Conservation (phyloP, 1,139 yeast species). For the Debaryomyces singareniensis region DNA sequence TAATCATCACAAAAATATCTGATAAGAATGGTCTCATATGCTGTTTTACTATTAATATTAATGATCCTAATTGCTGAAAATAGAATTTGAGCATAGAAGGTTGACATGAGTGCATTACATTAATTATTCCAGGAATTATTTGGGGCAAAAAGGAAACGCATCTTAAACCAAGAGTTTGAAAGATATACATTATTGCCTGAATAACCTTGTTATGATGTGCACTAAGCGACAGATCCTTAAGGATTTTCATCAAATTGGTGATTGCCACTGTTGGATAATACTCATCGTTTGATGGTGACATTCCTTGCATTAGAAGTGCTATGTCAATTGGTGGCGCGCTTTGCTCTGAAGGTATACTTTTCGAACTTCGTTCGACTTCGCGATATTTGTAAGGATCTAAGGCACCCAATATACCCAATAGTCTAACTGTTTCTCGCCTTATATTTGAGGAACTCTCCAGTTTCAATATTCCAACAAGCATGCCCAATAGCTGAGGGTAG, state of each 20-base stretch:
- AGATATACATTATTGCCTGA: conserved; percentile 86
- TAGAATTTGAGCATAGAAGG: conserved; percentile 80
- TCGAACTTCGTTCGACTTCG: conserved; percentile 75
- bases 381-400: conserved; percentile 93
- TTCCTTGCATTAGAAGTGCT: conserved; percentile 84
- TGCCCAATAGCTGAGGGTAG: conserved; percentile 81
- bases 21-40: conserved; percentile 80
- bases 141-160: conserved; percentile 84
- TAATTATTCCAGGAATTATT: conserved; percentile 80
- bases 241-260: conserved; percentile 70
- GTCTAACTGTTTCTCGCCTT: conserved; percentile 79
- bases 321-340: conserved; percentile 89
- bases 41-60: conserved; percentile 79
- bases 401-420: conserved; percentile 92
- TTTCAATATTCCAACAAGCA: conserved; percentile 73
- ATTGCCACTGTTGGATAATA: conserved; percentile 95
- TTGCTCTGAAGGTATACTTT: conserved; percentile 61
- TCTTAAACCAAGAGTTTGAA: conserved; percentile 79
- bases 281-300: conserved; percentile 90
- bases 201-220: conserved; percentile 87
- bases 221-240: conserved; percentile 79
- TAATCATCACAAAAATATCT: conserved; percentile 70
- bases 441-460: conserved; percentile 71
- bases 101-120: conserved; percentile 81
- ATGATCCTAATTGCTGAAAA: conserved; percentile 79